Evolutionary conservation across 148 eudicot genomes (phyloP).

Genomic region (Vaccinium macrocarpon): DNA sequence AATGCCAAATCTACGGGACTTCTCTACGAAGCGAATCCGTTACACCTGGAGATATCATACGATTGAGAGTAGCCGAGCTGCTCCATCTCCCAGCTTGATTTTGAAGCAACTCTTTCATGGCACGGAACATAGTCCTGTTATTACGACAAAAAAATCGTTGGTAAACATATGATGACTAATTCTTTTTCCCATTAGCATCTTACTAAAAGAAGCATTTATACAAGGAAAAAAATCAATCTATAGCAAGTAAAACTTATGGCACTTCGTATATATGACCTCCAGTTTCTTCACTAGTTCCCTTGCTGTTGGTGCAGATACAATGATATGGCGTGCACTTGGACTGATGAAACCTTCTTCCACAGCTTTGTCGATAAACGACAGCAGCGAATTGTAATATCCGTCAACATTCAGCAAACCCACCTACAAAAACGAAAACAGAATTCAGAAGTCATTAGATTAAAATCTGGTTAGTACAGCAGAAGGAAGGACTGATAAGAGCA

Average conservation of each 20-base stretch:
- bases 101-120: conserved; percentile 87
- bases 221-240: background rate
- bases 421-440: conserved; percentile 29
- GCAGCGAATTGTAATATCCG: conserved; percentile 84
- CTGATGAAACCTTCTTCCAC: conserved; percentile 94
- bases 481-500: background rate
- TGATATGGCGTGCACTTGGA: conserved; percentile 85
- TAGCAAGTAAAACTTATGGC: background rate
- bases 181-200: background rate
- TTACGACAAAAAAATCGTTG: background rate
- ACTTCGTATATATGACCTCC: conserved; percentile 44
- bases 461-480: background rate
- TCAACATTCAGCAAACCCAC: conserved; percentile 96
- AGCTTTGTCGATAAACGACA: conserved; percentile 93
- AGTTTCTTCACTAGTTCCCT: conserved; percentile 72
- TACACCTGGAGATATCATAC: conserved; percentile 59
- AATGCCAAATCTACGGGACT: conserved; percentile 15
- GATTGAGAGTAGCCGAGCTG: conserved; percentile 56
- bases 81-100: conserved; percentile 84
- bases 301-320: conserved; percentile 88
- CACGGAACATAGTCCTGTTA: conserved; percentile 72
- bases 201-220: background rate
- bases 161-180: background rate
- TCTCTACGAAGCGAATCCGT: conserved; percentile 16
- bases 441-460: background rate